These are phyloP conservation scores for Mycogone perniciosa DNA, from an alignment of 2,329 filamentous ascomycete species.

Conservation along the genomic window DNA sequence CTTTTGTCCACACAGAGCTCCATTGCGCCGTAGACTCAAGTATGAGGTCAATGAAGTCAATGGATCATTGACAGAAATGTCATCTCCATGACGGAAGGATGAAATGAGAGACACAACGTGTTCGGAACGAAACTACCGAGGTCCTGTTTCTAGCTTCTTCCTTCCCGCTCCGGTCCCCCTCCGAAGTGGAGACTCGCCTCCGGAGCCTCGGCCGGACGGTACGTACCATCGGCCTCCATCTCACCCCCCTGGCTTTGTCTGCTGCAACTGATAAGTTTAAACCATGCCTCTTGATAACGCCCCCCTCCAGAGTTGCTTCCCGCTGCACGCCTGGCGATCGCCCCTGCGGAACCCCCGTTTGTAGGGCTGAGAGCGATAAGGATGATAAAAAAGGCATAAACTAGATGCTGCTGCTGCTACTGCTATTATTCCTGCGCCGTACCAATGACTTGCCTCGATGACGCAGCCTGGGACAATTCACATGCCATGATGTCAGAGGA, in stretches of 20 bases:
- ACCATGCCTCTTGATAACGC: background rate
- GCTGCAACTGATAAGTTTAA: slow-evolving; percentile 4
- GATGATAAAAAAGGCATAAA: background rate
- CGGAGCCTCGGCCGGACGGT: slow-evolving; percentile 12
- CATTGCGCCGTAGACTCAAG: no score
- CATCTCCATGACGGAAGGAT: no score
- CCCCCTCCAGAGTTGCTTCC: background rate
- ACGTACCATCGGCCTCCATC: slow-evolving; percentile 55
- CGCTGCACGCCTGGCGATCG: slow-evolving; percentile 7
- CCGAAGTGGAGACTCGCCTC: no score
- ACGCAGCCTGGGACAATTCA: no score
- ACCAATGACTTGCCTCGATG: no score
- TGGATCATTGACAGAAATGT: no score
- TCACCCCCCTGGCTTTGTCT: slow-evolving; percentile 35
- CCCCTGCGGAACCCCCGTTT: background rate
- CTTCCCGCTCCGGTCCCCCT: no score
- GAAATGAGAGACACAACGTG: no score
- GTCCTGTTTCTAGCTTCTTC: no score
- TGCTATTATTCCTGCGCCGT: no score
- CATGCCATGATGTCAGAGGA: background rate
- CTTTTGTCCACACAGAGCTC: slow-evolving; percentile 22
- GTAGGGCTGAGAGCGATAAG: slow-evolving; percentile 5
- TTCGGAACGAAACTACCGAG: no score
- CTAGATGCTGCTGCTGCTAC: background rate
- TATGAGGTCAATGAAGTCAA: no score